Conservation (phyloP, 176 grass and related monocot species). For the Oryza rufipogon region DNA sequence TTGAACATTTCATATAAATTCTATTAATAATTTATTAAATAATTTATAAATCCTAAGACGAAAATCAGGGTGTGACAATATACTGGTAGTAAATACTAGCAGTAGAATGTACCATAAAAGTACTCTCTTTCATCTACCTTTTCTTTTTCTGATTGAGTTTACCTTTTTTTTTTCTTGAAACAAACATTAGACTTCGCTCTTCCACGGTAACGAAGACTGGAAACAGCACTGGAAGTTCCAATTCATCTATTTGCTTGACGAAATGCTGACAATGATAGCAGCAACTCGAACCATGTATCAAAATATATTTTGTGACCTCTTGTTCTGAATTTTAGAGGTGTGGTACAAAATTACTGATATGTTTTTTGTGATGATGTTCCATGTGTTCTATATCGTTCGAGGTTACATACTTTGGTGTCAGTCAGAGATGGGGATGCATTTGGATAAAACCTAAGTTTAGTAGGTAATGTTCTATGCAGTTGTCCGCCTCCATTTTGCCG, state of each 20-base stretch:
- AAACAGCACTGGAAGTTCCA: neutral
- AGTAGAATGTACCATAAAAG: too few species aligned
- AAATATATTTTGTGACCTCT: neutral
- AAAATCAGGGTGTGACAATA: too few species aligned
- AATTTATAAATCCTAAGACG: too few species aligned
- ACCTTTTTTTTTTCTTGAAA: conserved; percentile 25
- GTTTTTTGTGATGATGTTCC: neutral
- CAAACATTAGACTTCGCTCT: conserved; percentile 55
- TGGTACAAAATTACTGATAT: neutral
- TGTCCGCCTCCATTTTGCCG: too few species aligned
- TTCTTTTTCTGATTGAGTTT: conserved; percentile 31
- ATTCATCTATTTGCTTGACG: neutral
- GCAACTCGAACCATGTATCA: neutral
- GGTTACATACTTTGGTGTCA: neutral
- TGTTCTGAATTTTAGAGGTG: neutral
- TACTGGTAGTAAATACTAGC: too few species aligned
- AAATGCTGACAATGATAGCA: neutral
- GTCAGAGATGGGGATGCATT: neutral
- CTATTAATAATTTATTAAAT: too few species aligned
- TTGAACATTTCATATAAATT: too few species aligned
- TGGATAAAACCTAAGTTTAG: neutral
- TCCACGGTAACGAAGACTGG: conserved; percentile 52
- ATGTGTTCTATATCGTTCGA: neutral
- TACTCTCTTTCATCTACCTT: neutral
- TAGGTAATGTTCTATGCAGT: neutral